Evolutionary conservation across 2,329 filamentous ascomycete genomes (phyloP).

Genomic region (Capronia coronata): DNA sequence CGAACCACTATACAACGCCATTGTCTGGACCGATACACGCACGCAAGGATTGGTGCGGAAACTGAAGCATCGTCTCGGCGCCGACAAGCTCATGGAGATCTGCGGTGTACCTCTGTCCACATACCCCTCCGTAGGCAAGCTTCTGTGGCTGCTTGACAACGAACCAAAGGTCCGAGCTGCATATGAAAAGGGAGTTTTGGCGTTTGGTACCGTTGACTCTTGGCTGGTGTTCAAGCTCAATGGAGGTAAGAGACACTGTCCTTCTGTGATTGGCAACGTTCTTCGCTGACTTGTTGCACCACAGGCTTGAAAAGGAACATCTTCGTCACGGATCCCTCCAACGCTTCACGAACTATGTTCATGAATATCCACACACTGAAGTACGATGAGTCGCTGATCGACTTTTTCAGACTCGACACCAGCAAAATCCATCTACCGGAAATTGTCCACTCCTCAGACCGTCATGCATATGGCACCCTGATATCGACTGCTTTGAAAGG

Average conservation of each 20-base stretch:
- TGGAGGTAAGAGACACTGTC: slow-evolving; percentile 45
- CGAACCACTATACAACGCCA: slow-evolving; percentile 72
- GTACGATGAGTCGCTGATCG: slow-evolving; percentile 69
- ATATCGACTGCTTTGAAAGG: slow-evolving; percentile 61
- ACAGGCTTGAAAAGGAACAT: slow-evolving; percentile 53
- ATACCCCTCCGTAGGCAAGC: slow-evolving; percentile 79
- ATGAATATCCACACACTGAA: slow-evolving; percentile 77
- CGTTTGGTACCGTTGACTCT: slow-evolving; percentile 81
- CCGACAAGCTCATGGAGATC: slow-evolving; percentile 61
- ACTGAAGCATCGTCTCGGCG: slow-evolving; percentile 60
- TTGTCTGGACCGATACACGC: slow-evolving; percentile 86
- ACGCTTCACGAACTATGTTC: slow-evolving; percentile 89
- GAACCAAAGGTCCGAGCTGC: slow-evolving; percentile 62
- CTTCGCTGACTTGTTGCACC: not conserved
- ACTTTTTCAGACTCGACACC: slow-evolving; percentile 71
- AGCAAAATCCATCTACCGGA: slow-evolving; percentile 69
- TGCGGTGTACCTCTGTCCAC: slow-evolving; percentile 81
- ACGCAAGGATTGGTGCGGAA: slow-evolving; percentile 70
- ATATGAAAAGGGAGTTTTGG: slow-evolving; percentile 68
- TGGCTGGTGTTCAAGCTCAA: slow-evolving; percentile 82
- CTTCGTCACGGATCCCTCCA: slow-evolving; percentile 79
- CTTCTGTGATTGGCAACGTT: not conserved
- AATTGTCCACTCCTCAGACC: slow-evolving; percentile 74
- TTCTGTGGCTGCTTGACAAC: slow-evolving; percentile 74
- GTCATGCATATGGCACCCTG: slow-evolving; percentile 64